Conservation (phyloP, 768 basidiomycete genomes). For the Trametes maxima region DNA sequence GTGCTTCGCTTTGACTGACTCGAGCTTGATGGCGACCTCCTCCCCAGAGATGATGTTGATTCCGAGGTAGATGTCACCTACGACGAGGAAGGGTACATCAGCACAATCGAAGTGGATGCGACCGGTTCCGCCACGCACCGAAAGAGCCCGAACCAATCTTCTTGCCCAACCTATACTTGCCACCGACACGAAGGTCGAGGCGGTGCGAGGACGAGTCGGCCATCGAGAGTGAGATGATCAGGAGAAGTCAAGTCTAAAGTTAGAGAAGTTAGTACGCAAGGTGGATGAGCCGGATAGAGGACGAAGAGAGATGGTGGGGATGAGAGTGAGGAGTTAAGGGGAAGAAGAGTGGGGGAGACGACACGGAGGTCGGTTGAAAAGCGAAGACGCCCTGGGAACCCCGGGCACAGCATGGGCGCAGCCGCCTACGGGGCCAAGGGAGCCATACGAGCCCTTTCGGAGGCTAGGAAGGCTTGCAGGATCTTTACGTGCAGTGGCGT, state of each 20-base stretch:
- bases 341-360: slow-evolving; percentile 13
- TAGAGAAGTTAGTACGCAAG: not conserved
- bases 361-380: slow-evolving; percentile 11
- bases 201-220: slow-evolving; percentile 71
- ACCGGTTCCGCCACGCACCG: slow-evolving; percentile 56
- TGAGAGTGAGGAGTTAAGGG: slow-evolving; percentile 18
- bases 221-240: slow-evolving; percentile 45
- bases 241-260: not conserved
- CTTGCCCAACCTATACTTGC: slow-evolving; percentile 97
- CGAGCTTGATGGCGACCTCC: slow-evolving; percentile 99
- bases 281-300: not conserved
- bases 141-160: slow-evolving; percentile 99
- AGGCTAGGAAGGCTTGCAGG: slow-evolving; percentile 3
- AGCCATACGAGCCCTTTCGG: not conserved
- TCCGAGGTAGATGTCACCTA: slow-evolving; percentile 98
- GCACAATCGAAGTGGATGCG: not conserved
- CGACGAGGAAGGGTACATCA: slow-evolving; percentile 16
- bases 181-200: slow-evolving; percentile 87
- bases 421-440: slow-evolving; percentile 11
- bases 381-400: slow-evolving; percentile 21
- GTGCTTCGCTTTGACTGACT: slow-evolving; percentile 99
- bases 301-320: slow-evolving; percentile 20
- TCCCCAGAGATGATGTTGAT: slow-evolving; percentile 99
- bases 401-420: slow-evolving; percentile 23
- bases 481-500: slow-evolving; percentile 24